Evolutionary conservation across 768 basidiomycete genomes (phyloP).

Genomic region (Suillus cothurnatus): DNA sequence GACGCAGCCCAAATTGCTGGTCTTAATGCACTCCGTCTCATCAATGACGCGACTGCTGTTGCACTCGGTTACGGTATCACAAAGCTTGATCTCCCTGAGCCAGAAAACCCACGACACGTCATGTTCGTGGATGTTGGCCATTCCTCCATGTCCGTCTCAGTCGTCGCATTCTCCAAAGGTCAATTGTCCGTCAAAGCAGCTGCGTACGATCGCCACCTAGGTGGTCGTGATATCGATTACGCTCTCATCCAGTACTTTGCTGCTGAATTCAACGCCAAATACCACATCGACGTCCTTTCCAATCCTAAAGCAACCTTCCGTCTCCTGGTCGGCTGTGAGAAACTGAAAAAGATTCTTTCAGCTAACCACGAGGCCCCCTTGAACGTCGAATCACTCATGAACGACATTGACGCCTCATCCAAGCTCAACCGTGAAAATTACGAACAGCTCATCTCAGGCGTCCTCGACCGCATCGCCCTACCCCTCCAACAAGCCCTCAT

Average conservation of each 20-base stretch:
- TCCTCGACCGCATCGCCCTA: slow-evolving; percentile 74
- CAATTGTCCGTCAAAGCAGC: slow-evolving; percentile 85
- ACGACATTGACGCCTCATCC: slow-evolving; percentile 90
- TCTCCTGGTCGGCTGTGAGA: slow-evolving; percentile 84
- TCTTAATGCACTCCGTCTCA: slow-evolving; percentile 89
- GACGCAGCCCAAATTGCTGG: slow-evolving; percentile 90
- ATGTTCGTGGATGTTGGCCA: slow-evolving; percentile 97
- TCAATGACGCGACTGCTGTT: slow-evolving; percentile 95
- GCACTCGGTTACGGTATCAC: slow-evolving; percentile 99
- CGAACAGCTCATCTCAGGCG: slow-evolving; percentile 72
- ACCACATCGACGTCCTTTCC: slow-evolving; percentile 94
- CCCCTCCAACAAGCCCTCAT: slow-evolving; percentile 80
- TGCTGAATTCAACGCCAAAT: slow-evolving; percentile 91
- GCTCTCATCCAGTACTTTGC: slow-evolving; percentile 90
- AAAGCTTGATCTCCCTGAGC: slow-evolving; percentile 91
- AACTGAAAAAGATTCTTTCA: slow-evolving; percentile 94
- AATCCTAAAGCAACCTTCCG: slow-evolving; percentile 95
- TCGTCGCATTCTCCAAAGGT: slow-evolving; percentile 94
- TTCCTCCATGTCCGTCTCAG: slow-evolving; percentile 81
- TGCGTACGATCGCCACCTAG: slow-evolving; percentile 91
- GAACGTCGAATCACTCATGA: slow-evolving; percentile 95
- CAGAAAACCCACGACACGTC: slow-evolving; percentile 82
- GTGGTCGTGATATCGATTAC: slow-evolving; percentile 95
- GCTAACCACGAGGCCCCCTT: slow-evolving; percentile 89
- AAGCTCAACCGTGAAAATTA: slow-evolving; percentile 82